phyloP scores from a whole-genome alignment of 176 grass and related monocot genomes.

The Oryza longistaminata region DNA sequence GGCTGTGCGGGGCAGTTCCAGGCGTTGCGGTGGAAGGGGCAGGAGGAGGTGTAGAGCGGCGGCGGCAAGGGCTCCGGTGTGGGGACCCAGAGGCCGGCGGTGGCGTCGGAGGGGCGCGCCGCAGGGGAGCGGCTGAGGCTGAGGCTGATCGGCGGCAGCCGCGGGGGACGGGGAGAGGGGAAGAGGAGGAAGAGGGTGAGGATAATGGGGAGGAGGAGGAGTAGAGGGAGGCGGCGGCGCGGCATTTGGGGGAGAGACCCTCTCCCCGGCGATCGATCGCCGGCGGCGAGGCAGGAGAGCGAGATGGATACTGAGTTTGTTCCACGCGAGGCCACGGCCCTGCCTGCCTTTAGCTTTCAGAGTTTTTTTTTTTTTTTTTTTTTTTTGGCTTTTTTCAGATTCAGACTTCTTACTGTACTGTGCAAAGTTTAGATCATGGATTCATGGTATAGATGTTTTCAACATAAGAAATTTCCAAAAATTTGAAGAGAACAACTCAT shows the following conservation, averaged over 20 bases:
- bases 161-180: background rate
- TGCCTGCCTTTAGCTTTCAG: background rate
- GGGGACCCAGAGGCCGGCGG: slow-evolving; percentile 61
- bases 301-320: background rate
- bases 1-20: slow-evolving; percentile 83
- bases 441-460: no score
- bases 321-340: background rate
- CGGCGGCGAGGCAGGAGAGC: slow-evolving; percentile 5
- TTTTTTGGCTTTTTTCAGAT: background rate
- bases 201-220: slow-evolving; percentile 40
- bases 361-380: background rate
- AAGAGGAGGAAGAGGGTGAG: slow-evolving; percentile 37
- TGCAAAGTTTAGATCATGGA: background rate
- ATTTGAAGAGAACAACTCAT: background rate
- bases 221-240: slow-evolving; percentile 30
- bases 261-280: slow-evolving; percentile 29
- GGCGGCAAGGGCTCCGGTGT: slow-evolving; percentile 11
- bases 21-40: slow-evolving; percentile 87
- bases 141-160: background rate
- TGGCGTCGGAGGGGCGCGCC: slow-evolving; percentile 59
- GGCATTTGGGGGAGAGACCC: slow-evolving; percentile 21
- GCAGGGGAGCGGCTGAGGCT: slow-evolving; percentile 46
- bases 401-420: background rate
- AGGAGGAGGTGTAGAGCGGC: slow-evolving; percentile 59
- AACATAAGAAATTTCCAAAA: background rate